Conservation (phyloP, 2,329 filamentous ascomycete genomes). For the Nemania sp. region DNA sequence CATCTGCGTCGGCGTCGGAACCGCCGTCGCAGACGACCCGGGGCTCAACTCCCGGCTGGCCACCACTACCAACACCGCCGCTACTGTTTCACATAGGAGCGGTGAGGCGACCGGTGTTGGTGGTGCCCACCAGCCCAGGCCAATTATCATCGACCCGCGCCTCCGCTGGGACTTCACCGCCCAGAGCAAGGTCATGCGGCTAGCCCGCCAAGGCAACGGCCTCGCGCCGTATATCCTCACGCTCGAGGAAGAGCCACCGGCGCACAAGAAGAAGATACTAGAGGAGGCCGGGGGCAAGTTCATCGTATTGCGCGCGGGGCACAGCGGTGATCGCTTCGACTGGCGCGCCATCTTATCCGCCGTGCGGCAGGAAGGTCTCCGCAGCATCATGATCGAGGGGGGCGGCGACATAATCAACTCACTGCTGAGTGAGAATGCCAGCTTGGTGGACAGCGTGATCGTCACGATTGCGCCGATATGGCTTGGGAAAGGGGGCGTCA, state of each 20-base stretch:
- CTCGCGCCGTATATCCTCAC: slow-evolving; percentile 80
- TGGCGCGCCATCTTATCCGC: slow-evolving; percentile 74
- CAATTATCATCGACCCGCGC: slow-evolving; percentile 83
- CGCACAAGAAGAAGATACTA: slow-evolving; percentile 58
- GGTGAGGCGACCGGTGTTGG: slow-evolving; percentile 2
- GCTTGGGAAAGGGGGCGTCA: slow-evolving; percentile 85
- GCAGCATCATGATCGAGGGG: slow-evolving; percentile 92
- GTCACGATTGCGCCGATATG: slow-evolving; percentile 91
- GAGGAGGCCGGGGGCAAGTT: slow-evolving; percentile 65
- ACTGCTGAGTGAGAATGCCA: slow-evolving; percentile 71
- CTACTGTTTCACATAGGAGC: slow-evolving; percentile 15
- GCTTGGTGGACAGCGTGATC: slow-evolving; percentile 81
- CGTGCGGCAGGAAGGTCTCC: slow-evolving; percentile 70
- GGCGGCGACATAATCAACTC: slow-evolving; percentile 86
- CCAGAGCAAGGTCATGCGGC: slow-evolving; percentile 73
- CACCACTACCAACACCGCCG: slow-evolving; percentile 58
- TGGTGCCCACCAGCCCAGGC: slow-evolving; percentile 73
- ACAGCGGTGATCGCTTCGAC: slow-evolving; percentile 58
- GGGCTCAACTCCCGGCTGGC: slow-evolving; percentile 83
- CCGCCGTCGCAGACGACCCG: slow-evolving; percentile 86
- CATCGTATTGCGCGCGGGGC: slow-evolving; percentile 53
- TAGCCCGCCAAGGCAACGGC: slow-evolving; percentile 73
- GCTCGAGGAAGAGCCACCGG: slow-evolving; percentile 59
- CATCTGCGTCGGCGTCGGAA: slow-evolving; percentile 87
- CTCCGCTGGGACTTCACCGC: slow-evolving; percentile 76